Conservation (phyloP, 176 grass and related monocot species). For the Secale cereale region DNA sequence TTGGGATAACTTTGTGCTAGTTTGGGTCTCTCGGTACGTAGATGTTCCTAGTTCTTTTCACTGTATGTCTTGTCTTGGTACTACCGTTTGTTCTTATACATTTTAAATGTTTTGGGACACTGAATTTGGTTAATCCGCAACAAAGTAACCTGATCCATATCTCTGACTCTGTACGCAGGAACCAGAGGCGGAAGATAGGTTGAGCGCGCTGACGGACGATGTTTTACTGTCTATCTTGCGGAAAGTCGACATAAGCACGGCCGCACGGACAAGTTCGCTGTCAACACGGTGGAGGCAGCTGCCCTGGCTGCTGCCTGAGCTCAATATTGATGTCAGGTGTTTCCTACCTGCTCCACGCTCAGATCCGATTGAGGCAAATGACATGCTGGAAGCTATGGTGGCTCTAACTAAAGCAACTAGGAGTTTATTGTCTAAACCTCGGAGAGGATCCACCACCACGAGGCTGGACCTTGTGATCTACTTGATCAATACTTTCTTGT, state of each 20-base stretch:
- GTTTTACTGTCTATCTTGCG: background rate
- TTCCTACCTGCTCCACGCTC: background rate
- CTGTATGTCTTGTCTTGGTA: too few species aligned
- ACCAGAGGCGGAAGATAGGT: background rate
- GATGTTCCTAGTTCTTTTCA: too few species aligned
- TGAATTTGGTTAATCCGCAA: background rate
- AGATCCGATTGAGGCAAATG: background rate
- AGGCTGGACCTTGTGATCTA: background rate
- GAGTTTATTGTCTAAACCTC: background rate
- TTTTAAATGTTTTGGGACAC: too few species aligned
- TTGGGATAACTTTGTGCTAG: too few species aligned
- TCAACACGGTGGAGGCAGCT: background rate
- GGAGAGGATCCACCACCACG: background rate
- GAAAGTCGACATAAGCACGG: background rate
- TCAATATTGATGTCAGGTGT: background rate
- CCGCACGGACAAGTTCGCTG: too few species aligned
- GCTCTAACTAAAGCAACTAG: background rate
- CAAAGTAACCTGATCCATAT: background rate
- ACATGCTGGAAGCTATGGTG: background rate
- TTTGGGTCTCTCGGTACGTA: too few species aligned
- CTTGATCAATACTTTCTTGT: background rate
- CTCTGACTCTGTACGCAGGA: background rate
- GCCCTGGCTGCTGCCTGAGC: background rate
- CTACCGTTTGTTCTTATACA: too few species aligned
- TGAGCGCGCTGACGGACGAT: background rate